Evolutionary conservation across 805 yeast species (phyloP).

Genomic region (Cyberlindnera mycetangii): DNA sequence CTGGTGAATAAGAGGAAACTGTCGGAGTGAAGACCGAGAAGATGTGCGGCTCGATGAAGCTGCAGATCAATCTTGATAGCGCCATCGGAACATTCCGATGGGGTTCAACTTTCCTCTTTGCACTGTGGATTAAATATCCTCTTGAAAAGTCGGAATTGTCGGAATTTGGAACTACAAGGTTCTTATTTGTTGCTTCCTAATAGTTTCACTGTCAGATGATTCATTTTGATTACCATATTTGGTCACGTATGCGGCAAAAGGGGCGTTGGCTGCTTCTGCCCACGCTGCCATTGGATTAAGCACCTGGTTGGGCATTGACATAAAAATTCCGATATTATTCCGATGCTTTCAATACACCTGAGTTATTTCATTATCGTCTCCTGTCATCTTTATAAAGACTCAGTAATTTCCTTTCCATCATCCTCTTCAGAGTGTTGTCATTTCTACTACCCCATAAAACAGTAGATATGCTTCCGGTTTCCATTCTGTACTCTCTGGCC

Average conservation of each 20-base stretch:
- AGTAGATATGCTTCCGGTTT: constrained; percentile 20
- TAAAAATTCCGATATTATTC: neutral
- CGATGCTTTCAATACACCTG: neutral
- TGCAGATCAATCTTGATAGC: neutral
- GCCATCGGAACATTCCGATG: neutral
- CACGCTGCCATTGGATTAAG: neutral
- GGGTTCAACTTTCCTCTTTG: neutral
- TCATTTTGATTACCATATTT: too few relatives aligned
- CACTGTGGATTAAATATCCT: neutral
- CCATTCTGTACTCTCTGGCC: constrained; percentile 17
- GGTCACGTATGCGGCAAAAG: neutral
- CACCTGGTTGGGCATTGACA: neutral
- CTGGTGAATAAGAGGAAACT: too few relatives aligned
- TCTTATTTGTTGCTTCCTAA: too few relatives aligned
- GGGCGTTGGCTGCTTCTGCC: neutral
- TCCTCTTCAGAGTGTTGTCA: too few relatives aligned
- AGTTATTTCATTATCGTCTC: neutral
- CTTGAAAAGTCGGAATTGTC: neutral
- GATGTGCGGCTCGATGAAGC: neutral
- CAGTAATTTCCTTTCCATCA: neutral
- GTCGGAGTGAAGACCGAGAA: too few relatives aligned
- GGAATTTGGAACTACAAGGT: neutral
- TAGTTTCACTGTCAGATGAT: too few relatives aligned
- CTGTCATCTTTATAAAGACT: neutral
- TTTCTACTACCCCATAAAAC: neutral